Percentiles rank a stretch among this genome's conserved stretches.
Evolutionary conservation across 805 yeast species (phyloP).

Genomic region (Yamadazyma sp.): DNA sequence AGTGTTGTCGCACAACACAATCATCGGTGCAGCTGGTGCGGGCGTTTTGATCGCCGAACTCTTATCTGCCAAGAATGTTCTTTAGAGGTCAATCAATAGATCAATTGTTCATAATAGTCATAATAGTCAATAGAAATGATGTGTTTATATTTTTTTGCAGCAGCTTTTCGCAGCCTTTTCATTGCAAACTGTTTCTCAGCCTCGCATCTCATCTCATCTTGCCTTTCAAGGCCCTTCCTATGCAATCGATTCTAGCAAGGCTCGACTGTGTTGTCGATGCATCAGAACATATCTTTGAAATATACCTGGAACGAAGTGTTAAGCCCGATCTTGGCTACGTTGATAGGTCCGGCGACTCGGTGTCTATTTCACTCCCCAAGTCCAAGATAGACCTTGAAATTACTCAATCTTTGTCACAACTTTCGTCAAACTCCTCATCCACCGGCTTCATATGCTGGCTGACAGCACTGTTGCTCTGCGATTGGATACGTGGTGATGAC

Average conservation of each 20-base stretch:
- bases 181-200: no score
- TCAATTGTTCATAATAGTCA: no score
- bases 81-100: slow-evolving; percentile 36
- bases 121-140: no score
- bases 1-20: slow-evolving; percentile 94
- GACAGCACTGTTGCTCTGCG: slow-evolving; percentile 46
- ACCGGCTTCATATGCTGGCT: slow-evolving; percentile 64
- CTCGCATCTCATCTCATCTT: background rate
- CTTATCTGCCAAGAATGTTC: slow-evolving; percentile 69
- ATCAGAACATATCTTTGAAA: slow-evolving; percentile 30
- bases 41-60: slow-evolving; percentile 95
- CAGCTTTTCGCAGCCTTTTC: no score
- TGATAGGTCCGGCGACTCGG: slow-evolving; percentile 24
- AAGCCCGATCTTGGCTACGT: slow-evolving; percentile 38
- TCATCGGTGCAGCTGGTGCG: slow-evolving; percentile 98
- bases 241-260: no score
- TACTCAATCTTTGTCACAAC: slow-evolving; percentile 33
- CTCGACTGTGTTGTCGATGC: slow-evolving; percentile 9
- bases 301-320: slow-evolving; percentile 29
- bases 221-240: no score
- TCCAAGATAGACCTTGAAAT: slow-evolving; percentile 27
- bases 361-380: slow-evolving; percentile 22
- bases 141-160: no score
- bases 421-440: slow-evolving; percentile 40
- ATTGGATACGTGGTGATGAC: slow-evolving; percentile 48